Base-by-base conservation (phyloP, 2,329 filamentous ascomycete genomes). In the Bertia moriformis region DNA sequence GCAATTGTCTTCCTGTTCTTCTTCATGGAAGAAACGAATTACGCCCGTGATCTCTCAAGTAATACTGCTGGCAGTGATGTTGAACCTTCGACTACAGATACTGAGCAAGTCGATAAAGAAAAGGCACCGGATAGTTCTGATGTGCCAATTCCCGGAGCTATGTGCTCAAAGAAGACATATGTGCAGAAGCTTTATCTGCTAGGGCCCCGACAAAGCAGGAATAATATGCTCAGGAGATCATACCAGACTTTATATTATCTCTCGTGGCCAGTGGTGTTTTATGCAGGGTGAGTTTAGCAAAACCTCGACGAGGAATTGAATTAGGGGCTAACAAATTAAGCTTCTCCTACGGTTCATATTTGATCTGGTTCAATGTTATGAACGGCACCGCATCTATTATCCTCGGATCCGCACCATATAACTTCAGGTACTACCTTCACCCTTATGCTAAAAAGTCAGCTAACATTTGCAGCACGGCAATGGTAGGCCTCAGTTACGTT, bases 1-100 rank as follows among this genome's bases (percentile, higher is more conserved):
- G 59, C 58, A 1, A 61, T 66, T 22, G 46, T 67, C 1, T 63
- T 70, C 41, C 51, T 69, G 1, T 68, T 69, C 51, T 66, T 71
- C 45, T 65, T 65, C 50, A 66, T 70, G 60, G 68, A 73, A 46
- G 68, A 73, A 48, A 70, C 68, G 3, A 71, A 69, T 50, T 70
- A 65, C 43, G 46, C 49, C 4, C 57, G 60, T 4, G 45, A 50
- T 27, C 22, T 27, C 22, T 27, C 22, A 27, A 10, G 7, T n/a
- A 27, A 7, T 27, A 27, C 22, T 27, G 22, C n/a, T n/a, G 22
- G 7, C 22, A 27, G n/a, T 27, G 22, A n/a, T n/a, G n/a, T n/a
- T n/a, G n/a, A n/a, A n/a, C n/a, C n/a, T 27, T 27, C 22, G 22
- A 27, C 22, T 27, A n/a, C 7, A 27, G 22, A 27, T 27, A 27